Percentiles rank a stretch among this genome's conserved stretches.
These are phyloP conservation scores for Pugionium cornutum DNA, from an alignment of 345 rosid genomes.

Conservation along the genomic window DNA sequence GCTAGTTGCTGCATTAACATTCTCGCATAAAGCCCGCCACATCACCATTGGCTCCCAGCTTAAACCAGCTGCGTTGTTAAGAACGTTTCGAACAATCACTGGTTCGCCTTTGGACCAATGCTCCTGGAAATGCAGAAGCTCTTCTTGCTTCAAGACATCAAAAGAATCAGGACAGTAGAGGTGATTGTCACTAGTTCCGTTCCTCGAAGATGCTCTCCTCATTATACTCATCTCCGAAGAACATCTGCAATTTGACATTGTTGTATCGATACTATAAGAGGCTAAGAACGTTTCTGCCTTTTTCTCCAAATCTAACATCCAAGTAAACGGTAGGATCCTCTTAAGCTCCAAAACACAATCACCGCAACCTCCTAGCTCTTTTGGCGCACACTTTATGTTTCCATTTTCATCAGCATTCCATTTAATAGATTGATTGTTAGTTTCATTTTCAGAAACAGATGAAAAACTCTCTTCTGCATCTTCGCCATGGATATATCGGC, in stretches of 20 bases:
- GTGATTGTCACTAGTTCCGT: slow-evolving; percentile 54
- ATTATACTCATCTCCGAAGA: slow-evolving; percentile 28
- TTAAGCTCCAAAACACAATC: slow-evolving; percentile 64
- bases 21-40: slow-evolving; percentile 85
- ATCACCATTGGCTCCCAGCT: slow-evolving; percentile 99
- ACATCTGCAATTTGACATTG: slow-evolving; percentile 27
- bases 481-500: slow-evolving; percentile 75
- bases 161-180: slow-evolving; percentile 60
- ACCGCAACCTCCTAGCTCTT: slow-evolving; percentile 76
- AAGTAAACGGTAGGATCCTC: slow-evolving; percentile 55
- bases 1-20: slow-evolving; percentile 46
- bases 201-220: slow-evolving; percentile 55
- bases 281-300: slow-evolving; percentile 47
- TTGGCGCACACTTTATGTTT: slow-evolving; percentile 64
- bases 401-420: slow-evolving; percentile 63
- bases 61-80: slow-evolving; percentile 54
- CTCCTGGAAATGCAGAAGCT: slow-evolving; percentile 56
- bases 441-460: slow-evolving; percentile 25
- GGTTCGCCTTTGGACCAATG: slow-evolving; percentile 91
- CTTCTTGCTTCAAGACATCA: slow-evolving; percentile 46
- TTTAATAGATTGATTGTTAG: slow-evolving; percentile 20
- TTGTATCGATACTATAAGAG: slow-evolving; percentile 17
- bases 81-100: slow-evolving; percentile 67
- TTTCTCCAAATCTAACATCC: slow-evolving; percentile 56
- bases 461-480: slow-evolving; percentile 45